A percentile compares a stretch with the other conserved stretches of the same genome.
These are phyloP conservation scores for Eucommia ulmoides DNA, from an alignment of 257 asterid genomes.

Conservation along the genomic window DNA sequence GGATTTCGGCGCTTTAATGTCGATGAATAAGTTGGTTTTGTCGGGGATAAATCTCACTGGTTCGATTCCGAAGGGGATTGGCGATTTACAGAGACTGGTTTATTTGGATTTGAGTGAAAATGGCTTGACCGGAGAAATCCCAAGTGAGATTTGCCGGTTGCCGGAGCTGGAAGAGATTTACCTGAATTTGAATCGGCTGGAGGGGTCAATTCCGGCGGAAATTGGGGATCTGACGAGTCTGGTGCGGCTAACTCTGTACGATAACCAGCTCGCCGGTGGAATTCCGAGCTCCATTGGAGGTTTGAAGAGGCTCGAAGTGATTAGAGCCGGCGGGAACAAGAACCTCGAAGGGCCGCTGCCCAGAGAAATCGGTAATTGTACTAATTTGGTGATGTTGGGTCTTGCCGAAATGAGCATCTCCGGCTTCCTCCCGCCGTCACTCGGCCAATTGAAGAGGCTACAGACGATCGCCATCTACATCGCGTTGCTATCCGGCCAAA, in stretches of 20 bases:
- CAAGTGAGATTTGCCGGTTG: not conserved
- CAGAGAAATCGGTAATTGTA: not conserved
- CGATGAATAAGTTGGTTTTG: not conserved
- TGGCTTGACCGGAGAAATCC: not conserved
- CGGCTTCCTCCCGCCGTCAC: not conserved
- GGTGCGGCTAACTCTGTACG: not conserved
- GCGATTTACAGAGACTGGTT: not conserved
- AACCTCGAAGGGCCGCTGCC: conserved; percentile 1
- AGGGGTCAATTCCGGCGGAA: not conserved
- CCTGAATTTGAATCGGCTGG: not conserved
- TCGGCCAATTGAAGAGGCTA: not conserved
- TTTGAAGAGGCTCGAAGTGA: not conserved
- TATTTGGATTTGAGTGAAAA: not conserved
- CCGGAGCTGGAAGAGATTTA: not conserved
- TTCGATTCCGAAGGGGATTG: not conserved
- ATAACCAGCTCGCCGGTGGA: not conserved
- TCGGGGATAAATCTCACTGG: not conserved
- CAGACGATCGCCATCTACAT: conserved; percentile 1
- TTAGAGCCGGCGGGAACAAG: not conserved
- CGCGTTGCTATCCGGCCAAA: not conserved
- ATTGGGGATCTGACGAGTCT: not conserved
- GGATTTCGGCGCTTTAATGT: not conserved
- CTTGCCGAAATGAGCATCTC: conserved; percentile 1
- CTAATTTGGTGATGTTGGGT: not conserved
- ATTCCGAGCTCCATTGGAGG: not conserved